Base-by-base conservation (phyloP, 305 asterid genomes). In the Plantago coronopus region DNA sequence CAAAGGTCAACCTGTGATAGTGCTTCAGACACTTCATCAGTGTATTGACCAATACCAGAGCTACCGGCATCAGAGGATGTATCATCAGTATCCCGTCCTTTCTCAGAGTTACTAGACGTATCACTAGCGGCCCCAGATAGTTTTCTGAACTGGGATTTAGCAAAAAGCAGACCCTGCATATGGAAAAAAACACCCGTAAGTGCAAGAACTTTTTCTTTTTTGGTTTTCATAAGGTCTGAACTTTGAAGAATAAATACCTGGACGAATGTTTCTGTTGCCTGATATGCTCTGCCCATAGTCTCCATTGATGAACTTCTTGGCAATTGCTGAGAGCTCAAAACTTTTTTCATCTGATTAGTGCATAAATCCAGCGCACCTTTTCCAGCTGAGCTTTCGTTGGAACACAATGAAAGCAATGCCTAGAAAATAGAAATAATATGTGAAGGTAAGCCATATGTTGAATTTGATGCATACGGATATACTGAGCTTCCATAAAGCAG, bases 331-430 rank as follows among this genome's bases (percentile, higher is more conserved):
- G 94, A 82, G 77, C 86, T 93, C 76, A 93, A 69, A 62, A 93
- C 93, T 73, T 66, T 75, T 80, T 74, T 86, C 94, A 93, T 93
- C 83, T 93, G 97, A 71, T 74, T 81, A 69, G 81, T 69, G 74
- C 99, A 89, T 76, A 89, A 83, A 71, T 87, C 97, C 72, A 89
- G 59, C 69, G 97, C 97, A 69, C 96, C 99, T 81, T 78, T 93
- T 54, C 95, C 95, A 49, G 99, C 78, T 61, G 72, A 77, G 64
- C 76, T 79, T 76, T 83, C 99, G 78, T 93, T 97, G 25, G 87
- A 85, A 77, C 90, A 93, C 69, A 93, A 71, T 43, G 89, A 85
- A 68, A 93, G 90, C 74, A 93, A 70, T 67, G 91, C 97, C 99
- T 93, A 59, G 74, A 62, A 71, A 65, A 97, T 93, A 59, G 74